These are phyloP conservation scores for Lipomyces sp. DNA, from an alignment of 805 yeast species.

Conservation along the genomic window DNA sequence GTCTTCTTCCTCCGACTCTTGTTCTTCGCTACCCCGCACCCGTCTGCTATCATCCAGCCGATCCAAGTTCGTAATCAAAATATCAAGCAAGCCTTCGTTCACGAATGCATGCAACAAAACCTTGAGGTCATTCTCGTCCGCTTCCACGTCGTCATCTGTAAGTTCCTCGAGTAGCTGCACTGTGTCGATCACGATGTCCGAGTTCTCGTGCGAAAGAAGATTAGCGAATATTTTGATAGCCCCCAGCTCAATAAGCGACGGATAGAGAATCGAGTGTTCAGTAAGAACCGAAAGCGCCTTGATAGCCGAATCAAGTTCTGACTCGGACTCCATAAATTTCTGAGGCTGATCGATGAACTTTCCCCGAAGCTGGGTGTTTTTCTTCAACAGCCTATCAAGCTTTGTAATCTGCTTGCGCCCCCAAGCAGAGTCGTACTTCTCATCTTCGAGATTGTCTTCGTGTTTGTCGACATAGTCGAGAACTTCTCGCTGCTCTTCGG, in stretches of 20 bases:
- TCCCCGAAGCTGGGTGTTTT: conserved; percentile 28
- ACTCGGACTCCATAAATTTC: conserved; percentile 31
- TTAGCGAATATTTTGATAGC: conserved; percentile 10
- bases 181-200: conserved; percentile 27
- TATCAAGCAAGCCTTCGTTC: conserved; percentile 15
- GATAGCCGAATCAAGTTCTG: conserved; percentile 23
- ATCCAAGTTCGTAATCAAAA: conserved; percentile 12
- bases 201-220: conserved; percentile 27
- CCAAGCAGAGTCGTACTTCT: conserved; percentile 21
- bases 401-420: conserved; percentile 13
- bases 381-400: conserved; percentile 18
- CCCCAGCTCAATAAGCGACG: conserved; percentile 19
- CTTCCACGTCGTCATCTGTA: conserved; percentile 26
- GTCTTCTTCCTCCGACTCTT: conserved; percentile 2
- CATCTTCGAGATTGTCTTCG: conserved; percentile 10
- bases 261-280: conserved; percentile 23
- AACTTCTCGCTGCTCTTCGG: conserved; percentile 24
- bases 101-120: conserved; percentile 13
- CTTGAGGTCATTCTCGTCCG: conserved; percentile 12
- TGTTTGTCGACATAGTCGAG: conserved; percentile 26
- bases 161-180: conserved; percentile 28
- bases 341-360: conserved; percentile 24
- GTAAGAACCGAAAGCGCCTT: conserved; percentile 20
- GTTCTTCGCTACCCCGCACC: conserved; percentile 8
- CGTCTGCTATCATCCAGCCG: conserved; percentile 20